Percentiles rank a stretch among this genome's conserved stretches.
phyloP scores from a whole-genome alignment of 1,139 yeast species.

The Yamadazyma atmosphaerica region DNA sequence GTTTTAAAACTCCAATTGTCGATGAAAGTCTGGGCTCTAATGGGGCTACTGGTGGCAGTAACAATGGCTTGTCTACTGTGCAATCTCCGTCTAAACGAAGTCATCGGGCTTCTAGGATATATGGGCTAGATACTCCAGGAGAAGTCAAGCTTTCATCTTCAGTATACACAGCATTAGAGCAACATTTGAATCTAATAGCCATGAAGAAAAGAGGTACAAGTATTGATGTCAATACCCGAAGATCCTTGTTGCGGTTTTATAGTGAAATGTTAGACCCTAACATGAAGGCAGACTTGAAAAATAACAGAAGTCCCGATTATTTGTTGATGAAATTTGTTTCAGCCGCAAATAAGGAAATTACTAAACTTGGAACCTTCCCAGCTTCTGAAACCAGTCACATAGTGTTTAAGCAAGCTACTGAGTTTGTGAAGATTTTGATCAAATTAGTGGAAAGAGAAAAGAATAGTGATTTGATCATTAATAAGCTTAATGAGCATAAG shows the following conservation, averaged over 20 bases:
- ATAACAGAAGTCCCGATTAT: slow-evolving; percentile 57
- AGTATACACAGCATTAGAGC: slow-evolving; percentile 47
- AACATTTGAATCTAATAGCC: slow-evolving; percentile 53
- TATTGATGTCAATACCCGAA: slow-evolving; percentile 38
- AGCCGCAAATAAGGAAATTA: slow-evolving; percentile 63
- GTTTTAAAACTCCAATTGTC: slow-evolving; percentile 47
- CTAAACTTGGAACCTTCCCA: slow-evolving; percentile 46
- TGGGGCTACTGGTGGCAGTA: neutral
- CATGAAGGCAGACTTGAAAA: slow-evolving; percentile 36
- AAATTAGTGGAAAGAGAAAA: slow-evolving; percentile 46
- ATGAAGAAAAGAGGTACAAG: slow-evolving; percentile 44
- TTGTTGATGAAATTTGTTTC: slow-evolving; percentile 66
- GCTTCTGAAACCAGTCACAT: slow-evolving; percentile 42
- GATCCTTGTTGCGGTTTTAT: slow-evolving; percentile 58
- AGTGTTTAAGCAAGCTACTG: slow-evolving; percentile 56
- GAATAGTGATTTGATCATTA: slow-evolving; percentile 39
- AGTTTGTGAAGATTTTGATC: slow-evolving; percentile 58
- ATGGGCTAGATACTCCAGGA: slow-evolving; percentile 11
- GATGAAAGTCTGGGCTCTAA: slow-evolving; percentile 3
- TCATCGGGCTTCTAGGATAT: slow-evolving; percentile 14
- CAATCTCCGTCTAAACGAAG: slow-evolving; percentile 13
- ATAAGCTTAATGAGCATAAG: slow-evolving; percentile 45
- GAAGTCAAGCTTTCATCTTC: slow-evolving; percentile 45
- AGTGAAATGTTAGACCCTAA: slow-evolving; percentile 58
- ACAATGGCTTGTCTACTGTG: slow-evolving; percentile 5